Evolutionary conservation across 768 basidiomycete genomes (phyloP), one percentile per base, ranked within the genome.

Genomic region (Amanita polypyramis): DNA sequence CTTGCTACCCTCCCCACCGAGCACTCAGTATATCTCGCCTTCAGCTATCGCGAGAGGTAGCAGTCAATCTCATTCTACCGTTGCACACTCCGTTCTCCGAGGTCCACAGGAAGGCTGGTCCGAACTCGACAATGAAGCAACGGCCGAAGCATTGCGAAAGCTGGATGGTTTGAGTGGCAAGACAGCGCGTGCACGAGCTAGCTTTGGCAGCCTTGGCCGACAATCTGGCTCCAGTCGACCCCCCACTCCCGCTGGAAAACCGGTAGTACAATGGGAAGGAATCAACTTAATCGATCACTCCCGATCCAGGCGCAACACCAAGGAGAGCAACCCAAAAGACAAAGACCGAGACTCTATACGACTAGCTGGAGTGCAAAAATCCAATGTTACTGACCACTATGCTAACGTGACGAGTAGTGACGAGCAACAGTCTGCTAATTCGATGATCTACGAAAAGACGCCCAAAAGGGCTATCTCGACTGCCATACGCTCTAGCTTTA

Each of bases 31-130:
- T 49, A 84, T 89, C 51, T 85, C 89, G 54, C 81, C 93, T 57
- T 66, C 91, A 51, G 75, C 78, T 47, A 77, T 72, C 33, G 66
- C 73, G 20, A 75, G 73, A 55, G 72, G 74, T 42, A 65, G 62
- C 25, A 52, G 62, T 46, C 64, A 65, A 32, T 62, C 61, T 32
- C 70, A 77, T 55, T 51, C 67, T 9, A 67, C 80, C 58, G 86
- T 92, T 39, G 89, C 85, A 0, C 89, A 93, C 59, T 90, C 88
- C 1, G 68, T 91, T 46, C 74, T 92, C 20, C 79, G 87, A 54
- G 90, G 90, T 9, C 90, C 85, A 5, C 89, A 92, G 61, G 84
- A 90, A 61, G 90, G 90, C 21, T 92, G 88, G 88, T 83, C 83
- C 12, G 86, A 79, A 51, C 73, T 92, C 56, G 85, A 90, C 56